A percentile compares a stretch with the other conserved stretches of the same genome.
phyloP scores from a whole-genome alignment of 1,284 basidiomycete species.

The Retiboletus flavoniger region DNA sequence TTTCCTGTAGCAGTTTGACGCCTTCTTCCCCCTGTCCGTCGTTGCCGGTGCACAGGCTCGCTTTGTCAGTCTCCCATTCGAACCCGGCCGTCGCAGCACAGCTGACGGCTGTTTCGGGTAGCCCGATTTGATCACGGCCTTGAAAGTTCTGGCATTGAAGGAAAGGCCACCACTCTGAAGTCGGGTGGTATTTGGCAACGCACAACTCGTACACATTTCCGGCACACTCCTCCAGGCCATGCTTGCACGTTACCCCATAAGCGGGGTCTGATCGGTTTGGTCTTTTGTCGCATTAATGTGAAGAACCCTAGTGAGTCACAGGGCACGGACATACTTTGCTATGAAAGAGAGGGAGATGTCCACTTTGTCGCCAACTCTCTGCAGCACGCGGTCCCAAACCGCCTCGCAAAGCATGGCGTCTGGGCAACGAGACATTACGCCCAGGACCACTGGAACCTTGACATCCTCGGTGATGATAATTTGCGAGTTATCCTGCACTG shows the following conservation, averaged over 20 bases:
- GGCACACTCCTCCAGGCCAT: constrained; percentile 78
- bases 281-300: constrained; percentile 40
- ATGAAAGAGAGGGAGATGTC: constrained; percentile 72
- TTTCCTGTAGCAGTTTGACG: constrained; percentile 58
- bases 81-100: constrained; percentile 66
- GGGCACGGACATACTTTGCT: constrained; percentile 50
- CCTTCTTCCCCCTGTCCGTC: constrained; percentile 65
- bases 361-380: constrained; percentile 62
- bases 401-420: constrained; percentile 78
- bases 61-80: constrained; percentile 64
- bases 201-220: constrained; percentile 88
- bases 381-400: constrained; percentile 72
- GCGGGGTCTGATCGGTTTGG: constrained; percentile 60
- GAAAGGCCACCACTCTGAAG: constrained; percentile 69
- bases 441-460: constrained; percentile 60
- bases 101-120: constrained; percentile 57
- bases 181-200: constrained; percentile 55
- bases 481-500: constrained; percentile 29
- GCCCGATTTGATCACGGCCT: constrained; percentile 64
- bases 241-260: constrained; percentile 76
- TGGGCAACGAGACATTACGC: constrained; percentile 78
- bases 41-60: constrained; percentile 56
- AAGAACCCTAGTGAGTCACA: constrained; percentile 3
- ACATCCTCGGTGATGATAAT: constrained; percentile 30
- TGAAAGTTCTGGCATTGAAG: constrained; percentile 75